Evolutionary conservation across 2,329 filamentous ascomycete genomes (phyloP), one percentile per base, ranked within the genome.

Genomic region (Zymoseptoria passerinii): DNA sequence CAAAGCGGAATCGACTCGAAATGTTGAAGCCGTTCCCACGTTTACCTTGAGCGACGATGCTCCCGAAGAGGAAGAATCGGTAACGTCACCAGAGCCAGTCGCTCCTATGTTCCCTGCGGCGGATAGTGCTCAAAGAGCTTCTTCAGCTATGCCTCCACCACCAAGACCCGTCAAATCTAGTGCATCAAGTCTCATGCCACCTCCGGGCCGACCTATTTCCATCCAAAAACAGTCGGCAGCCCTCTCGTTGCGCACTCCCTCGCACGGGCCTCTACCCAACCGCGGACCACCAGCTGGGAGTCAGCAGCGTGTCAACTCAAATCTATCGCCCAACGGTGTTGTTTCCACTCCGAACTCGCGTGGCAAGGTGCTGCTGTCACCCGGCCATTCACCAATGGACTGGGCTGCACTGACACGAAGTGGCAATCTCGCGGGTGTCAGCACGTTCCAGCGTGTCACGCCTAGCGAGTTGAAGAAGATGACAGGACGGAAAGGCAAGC

Each of bases 361-460:
- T 58, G 75, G 81, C 72, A 89, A 92, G 69, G 89, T 96, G 4
- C 80, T 87, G 8, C 83, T 99, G 4, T 82, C 85, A n/a, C 94
- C 94, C 0, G 92, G 94, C 29, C 92, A 92, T 77, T 96, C 90
- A 1, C 92, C 94, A 0, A 84, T 99, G 10, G 94, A 99, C 81
- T 99, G 94, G 94, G 94, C 94, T 10, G 85, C 87, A 5, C 82
- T 96, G 1, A 86, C 90, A 62, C 67, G 68, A 54, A 86, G 90
- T 62, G 65, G 61, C 35, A 78, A 78, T 56, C 66, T 80, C 1
- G 72, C 76, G 8, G 77, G 77, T 18, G 77, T 84, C 0, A 68
- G 75, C 64, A 88, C 61, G 66, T 81, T 63, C 63, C 76, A 89
- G 49, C 85, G 88, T 51, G 90, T 99, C 40, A 89, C 92, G 5